Evolutionary conservation across 768 basidiomycete species (phyloP).

Genomic region (Boletus huronensis): DNA sequence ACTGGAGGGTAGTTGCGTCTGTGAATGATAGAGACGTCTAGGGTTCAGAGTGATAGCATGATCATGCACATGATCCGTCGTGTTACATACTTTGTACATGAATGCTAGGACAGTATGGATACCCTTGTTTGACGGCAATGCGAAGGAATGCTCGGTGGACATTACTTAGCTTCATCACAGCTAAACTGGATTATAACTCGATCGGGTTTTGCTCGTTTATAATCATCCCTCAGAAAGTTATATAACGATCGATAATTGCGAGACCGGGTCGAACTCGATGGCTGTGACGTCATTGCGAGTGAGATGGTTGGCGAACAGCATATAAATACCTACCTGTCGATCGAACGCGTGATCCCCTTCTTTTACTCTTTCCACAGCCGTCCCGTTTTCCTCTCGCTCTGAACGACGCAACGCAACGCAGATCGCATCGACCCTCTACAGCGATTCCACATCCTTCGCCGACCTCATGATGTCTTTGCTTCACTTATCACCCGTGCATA

Average conservation of each 20-base stretch:
- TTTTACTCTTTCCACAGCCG: too few relatives aligned
- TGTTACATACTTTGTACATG: background rate
- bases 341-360: too few relatives aligned
- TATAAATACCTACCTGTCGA: background rate
- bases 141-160: too few relatives aligned
- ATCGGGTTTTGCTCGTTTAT: background rate
- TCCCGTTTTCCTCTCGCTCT: background rate
- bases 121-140: too few relatives aligned
- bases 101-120: background rate
- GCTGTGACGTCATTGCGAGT: background rate
- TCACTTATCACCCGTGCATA: slow-evolving; percentile 6
- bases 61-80: too few relatives aligned
- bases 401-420: background rate
- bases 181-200: too few relatives aligned
- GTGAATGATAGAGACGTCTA: background rate
- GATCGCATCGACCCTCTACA: background rate
- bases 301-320: background rate
- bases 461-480: background rate
- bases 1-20: background rate
- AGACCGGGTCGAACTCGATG: background rate
- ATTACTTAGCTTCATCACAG: too few relatives aligned
- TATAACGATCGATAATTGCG: too few relatives aligned
- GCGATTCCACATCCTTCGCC: background rate
- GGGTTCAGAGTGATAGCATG: background rate
- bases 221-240: background rate